Base-by-base conservation (phyloP, 1,139 yeast genomes). In the Suhomyces yuchorum region DNA sequence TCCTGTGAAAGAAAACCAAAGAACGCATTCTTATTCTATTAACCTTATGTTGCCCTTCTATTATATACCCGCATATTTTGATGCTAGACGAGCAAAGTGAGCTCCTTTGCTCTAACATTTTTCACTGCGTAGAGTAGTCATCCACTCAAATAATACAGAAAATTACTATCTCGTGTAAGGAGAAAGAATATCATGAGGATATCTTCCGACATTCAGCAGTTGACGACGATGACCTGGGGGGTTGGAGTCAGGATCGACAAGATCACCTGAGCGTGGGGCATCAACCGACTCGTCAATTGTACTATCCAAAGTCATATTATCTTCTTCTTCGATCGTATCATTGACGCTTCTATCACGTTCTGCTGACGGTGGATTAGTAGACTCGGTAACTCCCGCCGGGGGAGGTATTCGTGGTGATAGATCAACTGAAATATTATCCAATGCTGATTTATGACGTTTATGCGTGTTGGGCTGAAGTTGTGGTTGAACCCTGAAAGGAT, bases 381-480 rank as follows among this genome's bases (percentile, higher is more conserved):
- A 48, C 20, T 38, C 32, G 14, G 37, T 30, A 35, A 18, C 41
- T 14, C 43, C 40, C 33, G 32, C 41, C 28, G 37, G 35, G 33
- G 38, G 41, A 24, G 32, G 23, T 19, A 23, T 22, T 15, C 18
- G 30, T 30, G 45, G 52, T 28, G 34, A 39, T 17, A 56, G 37
- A 35, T 58, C 63, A 7, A 56, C 48, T 19, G 57, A 49, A 54
- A 56, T 52, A 40, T 56, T 57, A 46, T 53, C 52, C 43, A 56
- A 52, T 4, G 40, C 48, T 7, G 57, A 55, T 41, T 58, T 60
- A 50, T 60, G 65, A 7, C 67, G 53, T 47, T 63, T 63, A 46
- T 62, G 65, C 42, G 53, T 22, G 23, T 23, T 5, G 12, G 51
- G 50, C 42, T 46, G 55, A 24, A 47, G 56, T 24, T 39, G 48